Base-by-base conservation (phyloP, 257 asterid species). In the Penstemon davidsonii region DNA sequence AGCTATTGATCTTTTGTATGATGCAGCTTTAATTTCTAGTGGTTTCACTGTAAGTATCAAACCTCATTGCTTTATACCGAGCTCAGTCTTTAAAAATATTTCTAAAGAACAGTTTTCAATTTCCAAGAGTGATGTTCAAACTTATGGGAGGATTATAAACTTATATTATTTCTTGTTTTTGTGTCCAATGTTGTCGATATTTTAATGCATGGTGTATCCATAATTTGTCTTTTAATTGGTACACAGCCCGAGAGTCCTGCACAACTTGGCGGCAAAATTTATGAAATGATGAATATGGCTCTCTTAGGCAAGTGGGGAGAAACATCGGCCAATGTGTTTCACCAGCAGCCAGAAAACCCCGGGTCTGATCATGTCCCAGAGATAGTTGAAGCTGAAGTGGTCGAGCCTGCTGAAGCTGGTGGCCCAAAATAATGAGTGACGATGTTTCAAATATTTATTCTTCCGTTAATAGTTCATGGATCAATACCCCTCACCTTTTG, bases 211-310 rank as follows among this genome's bases (percentile, higher is more conserved):
- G 7, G 7, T 39, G 10, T 4, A 37, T 52, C 42, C 33, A 25
- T 45, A 44, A 42, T 62, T 1, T 40, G 7, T 6, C 43, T 36
- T 25, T 62, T 57, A 11, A 42, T 44, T 6, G 63, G 6, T 72
- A 72, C 33, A 25, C 90, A 94, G 99, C 97, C 99, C 1, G 99
- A 94, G 76, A 88, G 86, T 67, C 97, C 99, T 13, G 91, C 99
- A 25, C 93, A 86, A 71, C 90, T 94, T 2, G 99, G 99, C 60
- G 97, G 96, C 55, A 91, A 87, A 82, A 91, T 94, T 6, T 94
- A 94, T 40, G 96, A 86, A 79, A 94, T 94, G 99, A 94, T 94
- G 99, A 87, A 79, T 78, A 40, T 79, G 86, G 99, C 97, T 19
- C 96, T 94, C 13, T 69, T 82, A 40, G 87, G 92, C 49, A 88